phyloP scores from a whole-genome alignment of 345 rosid genomes.

The Camelina sativa region DNA sequence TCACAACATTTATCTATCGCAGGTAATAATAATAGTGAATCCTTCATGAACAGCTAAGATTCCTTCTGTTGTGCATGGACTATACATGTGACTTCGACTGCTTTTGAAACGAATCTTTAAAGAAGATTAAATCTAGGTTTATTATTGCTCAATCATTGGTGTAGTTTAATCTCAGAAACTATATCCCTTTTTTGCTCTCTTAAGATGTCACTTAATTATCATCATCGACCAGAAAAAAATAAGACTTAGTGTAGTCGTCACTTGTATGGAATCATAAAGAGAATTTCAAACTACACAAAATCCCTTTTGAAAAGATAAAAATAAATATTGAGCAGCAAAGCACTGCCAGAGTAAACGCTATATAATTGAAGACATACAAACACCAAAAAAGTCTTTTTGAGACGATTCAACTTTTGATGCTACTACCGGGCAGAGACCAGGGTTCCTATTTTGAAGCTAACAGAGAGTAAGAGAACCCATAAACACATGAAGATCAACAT shows the following conservation, averaged over 20 bases:
- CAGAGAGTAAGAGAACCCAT: slow-evolving; percentile 70
- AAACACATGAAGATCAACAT: slow-evolving; percentile 63
- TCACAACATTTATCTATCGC: background rate
- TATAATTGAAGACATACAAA: slow-evolving; percentile 38
- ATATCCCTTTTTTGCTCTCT: too few species aligned
- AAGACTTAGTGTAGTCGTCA: too few species aligned
- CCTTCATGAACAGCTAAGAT: too few species aligned
- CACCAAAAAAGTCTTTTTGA: slow-evolving; percentile 11
- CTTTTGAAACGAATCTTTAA: too few species aligned
- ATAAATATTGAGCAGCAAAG: slow-evolving; percentile 40
- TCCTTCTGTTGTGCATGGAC: too few species aligned
- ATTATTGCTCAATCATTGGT: too few species aligned
- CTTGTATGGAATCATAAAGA: slow-evolving; percentile 2
- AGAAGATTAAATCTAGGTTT: too few species aligned
- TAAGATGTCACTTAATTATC: too few species aligned
- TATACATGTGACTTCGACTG: too few species aligned
- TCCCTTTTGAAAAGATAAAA: background rate
- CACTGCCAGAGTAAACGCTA: slow-evolving; percentile 40
- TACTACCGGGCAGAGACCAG: slow-evolving; percentile 60
- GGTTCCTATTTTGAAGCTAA: slow-evolving; percentile 64
- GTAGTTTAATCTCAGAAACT: too few species aligned
- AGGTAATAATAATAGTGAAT: too few species aligned
- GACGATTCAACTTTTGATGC: slow-evolving; percentile 20
- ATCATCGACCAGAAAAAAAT: too few species aligned
- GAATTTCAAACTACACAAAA: slow-evolving; percentile 29